Conservation (phyloP, 768 basidiomycete genomes). For the Epithele typhae region DNA sequence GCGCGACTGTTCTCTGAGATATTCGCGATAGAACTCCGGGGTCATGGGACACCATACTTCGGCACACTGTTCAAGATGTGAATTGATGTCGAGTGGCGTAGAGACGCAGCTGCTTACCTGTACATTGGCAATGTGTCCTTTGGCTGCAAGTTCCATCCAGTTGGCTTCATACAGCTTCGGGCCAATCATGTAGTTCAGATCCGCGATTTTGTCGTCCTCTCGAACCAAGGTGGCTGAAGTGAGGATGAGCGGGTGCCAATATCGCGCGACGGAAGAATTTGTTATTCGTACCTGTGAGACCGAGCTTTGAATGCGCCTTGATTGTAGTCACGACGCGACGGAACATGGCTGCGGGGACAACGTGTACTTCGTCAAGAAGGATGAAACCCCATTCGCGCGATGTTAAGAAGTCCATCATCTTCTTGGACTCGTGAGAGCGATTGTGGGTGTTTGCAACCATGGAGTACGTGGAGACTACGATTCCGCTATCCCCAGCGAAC, state of each 20-base stretch:
- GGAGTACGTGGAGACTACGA: slow-evolving; percentile 97
- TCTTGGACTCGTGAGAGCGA: slow-evolving; percentile 97
- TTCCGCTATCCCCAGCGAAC: slow-evolving; percentile 97
- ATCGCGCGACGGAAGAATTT: not conserved
- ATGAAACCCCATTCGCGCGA: slow-evolving; percentile 99
- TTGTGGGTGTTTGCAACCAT: slow-evolving; percentile 99
- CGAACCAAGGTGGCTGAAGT: slow-evolving; percentile 88
- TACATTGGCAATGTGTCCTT: slow-evolving; percentile 99
- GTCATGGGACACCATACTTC: slow-evolving; percentile 99
- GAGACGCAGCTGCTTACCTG: slow-evolving; percentile 57
- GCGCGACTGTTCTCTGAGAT: slow-evolving; percentile 86
- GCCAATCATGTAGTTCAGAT: slow-evolving; percentile 98
- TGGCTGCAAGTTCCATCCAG: slow-evolving; percentile 99
- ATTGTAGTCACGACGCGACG: slow-evolving; percentile 96
- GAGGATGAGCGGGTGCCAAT: not conserved
- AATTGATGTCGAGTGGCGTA: too few relatives aligned
- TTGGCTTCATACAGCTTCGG: slow-evolving; percentile 99
- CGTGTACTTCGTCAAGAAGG: slow-evolving; percentile 96
- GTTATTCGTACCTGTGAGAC: slow-evolving; percentile 74
- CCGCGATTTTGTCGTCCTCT: slow-evolving; percentile 98
- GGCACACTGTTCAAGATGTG: slow-evolving; percentile 63
- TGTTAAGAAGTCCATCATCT: slow-evolving; percentile 99
- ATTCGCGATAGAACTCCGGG: slow-evolving; percentile 98
- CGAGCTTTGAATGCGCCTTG: slow-evolving; percentile 98
- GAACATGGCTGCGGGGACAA: slow-evolving; percentile 99